Base-by-base conservation (phyloP, 352 stramenopile species). In the Pythium phragmitis region DNA sequence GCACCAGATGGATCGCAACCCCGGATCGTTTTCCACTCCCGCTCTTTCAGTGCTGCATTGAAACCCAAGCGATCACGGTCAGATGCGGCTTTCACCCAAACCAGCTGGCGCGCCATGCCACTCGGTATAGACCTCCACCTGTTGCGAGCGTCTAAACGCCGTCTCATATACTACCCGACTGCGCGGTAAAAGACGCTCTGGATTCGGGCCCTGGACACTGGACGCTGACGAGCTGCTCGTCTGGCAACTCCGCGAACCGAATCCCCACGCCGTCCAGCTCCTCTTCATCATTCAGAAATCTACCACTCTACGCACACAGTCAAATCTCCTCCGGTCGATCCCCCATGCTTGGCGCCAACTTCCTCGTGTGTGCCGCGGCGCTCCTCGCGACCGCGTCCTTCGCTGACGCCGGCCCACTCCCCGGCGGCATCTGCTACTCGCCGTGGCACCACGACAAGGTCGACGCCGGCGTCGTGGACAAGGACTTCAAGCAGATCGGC, bases 371-470 rank as follows among this genome's bases (percentile, higher is more conserved):
- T 36, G 34, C 56, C 37, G 48, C 59, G 7, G 57, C 64, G 23
- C 43, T 67, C 16, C 26, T 67, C 26, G 64, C 64, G 2, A 19
- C 47, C 21, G 11, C 30, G 17, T 47, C 57, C 17, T 16, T 46
- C 33, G 36, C 43, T 33, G 57, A 70, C 21, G 64, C 64, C 52
- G 57, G 57, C 39, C 43, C 67, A 19, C 57, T 77, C 7, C 48
- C 63, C 12, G 68, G 68, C 4, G 78, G 82, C 51, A 57, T 82
- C 4, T 86, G 75, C 77, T 91, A 89, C 74, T 77, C 72, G 47
- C 76, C 82, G 59, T 89, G 82, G 79, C 76, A 82, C 73, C 70
- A 84, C 63, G 0, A 21, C 2, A 57, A 37, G 9, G 78, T 89
- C 65, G 63, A 61, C 45, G n/a, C 47, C 52, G 51, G 55, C 28